These are phyloP conservation scores for Serendipita sp. DNA, from an alignment of 1,284 basidiomycete genomes.

Conservation along the genomic window DNA sequence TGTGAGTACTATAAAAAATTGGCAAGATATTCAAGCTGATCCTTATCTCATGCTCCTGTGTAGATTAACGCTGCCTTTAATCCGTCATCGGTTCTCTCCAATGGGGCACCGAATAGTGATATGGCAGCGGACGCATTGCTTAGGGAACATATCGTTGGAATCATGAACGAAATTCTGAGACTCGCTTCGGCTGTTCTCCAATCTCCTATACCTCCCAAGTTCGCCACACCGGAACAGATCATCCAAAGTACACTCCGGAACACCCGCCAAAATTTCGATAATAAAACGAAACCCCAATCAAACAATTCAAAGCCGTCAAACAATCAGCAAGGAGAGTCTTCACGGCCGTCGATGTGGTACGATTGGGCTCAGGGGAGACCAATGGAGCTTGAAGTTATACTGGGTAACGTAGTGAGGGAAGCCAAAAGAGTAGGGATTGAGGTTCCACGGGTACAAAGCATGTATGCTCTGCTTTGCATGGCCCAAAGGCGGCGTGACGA, in stretches of 20 bases:
- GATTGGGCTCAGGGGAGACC: slow-evolving; percentile 25
- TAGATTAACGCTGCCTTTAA: slow-evolving; percentile 28
- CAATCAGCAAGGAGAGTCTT: slow-evolving; percentile 12
- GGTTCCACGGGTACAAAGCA: slow-evolving; percentile 25
- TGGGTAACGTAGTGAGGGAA: slow-evolving; percentile 22
- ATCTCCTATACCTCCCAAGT: slow-evolving; percentile 20
- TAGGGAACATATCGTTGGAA: slow-evolving; percentile 21
- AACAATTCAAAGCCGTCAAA: background rate
- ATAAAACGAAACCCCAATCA: background rate
- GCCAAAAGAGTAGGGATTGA: slow-evolving; percentile 22
- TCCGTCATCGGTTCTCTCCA: slow-evolving; percentile 27
- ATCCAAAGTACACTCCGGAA: slow-evolving; percentile 25
- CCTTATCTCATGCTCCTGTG: background rate
- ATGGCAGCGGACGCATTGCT: slow-evolving; percentile 25
- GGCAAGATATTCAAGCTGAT: too few species aligned
- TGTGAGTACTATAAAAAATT: slow-evolving; percentile 10
- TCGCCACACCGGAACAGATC: slow-evolving; percentile 25
- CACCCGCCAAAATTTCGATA: slow-evolving; percentile 12
- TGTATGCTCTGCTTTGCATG: slow-evolving; percentile 28
- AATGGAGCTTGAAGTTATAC: slow-evolving; percentile 28
- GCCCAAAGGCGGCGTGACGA: slow-evolving; percentile 19
- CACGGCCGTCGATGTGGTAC: slow-evolving; percentile 26
- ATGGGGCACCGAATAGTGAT: slow-evolving; percentile 23
- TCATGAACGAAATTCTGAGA: slow-evolving; percentile 27
- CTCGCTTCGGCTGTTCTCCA: slow-evolving; percentile 24